These are phyloP conservation scores for Cryptosporidium sp. DNA, from an alignment of 169 alveolate species.

Conservation along the genomic window DNA sequence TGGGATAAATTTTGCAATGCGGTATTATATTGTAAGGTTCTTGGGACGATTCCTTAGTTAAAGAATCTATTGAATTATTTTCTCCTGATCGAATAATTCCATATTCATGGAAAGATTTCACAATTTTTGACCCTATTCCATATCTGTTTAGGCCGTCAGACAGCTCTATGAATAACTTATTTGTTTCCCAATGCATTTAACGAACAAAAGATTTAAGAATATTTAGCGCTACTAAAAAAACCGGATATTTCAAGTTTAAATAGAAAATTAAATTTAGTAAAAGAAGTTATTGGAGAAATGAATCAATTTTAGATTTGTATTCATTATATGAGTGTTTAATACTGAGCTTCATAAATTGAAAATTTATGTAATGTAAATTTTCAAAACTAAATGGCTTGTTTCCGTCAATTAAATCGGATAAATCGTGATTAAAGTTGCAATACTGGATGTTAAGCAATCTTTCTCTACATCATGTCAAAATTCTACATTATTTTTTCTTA, in stretches of 20 bases:
- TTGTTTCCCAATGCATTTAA: slow-evolving; percentile 47
- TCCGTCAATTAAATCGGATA: background rate
- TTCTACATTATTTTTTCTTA: background rate
- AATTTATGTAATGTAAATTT: background rate
- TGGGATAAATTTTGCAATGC: slow-evolving; percentile 44
- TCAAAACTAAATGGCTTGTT: slow-evolving; percentile 38
- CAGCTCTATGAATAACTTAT: slow-evolving; percentile 6
- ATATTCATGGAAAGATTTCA: background rate
- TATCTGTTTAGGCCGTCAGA: background rate
- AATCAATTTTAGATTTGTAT: background rate
- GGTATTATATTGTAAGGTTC: slow-evolving; percentile 15
- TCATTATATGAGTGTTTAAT: background rate
- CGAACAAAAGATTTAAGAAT: background rate
- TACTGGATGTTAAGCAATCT: background rate
- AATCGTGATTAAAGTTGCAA: background rate
- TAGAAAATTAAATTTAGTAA: background rate
- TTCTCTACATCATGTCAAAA: slow-evolving; percentile 22
- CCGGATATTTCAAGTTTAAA: background rate
- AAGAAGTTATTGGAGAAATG: background rate
- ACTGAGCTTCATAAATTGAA: slow-evolving; percentile 26
- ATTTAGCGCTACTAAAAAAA: slow-evolving; percentile 19
- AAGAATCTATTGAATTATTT: background rate
- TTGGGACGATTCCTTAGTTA: background rate
- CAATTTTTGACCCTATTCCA: background rate
- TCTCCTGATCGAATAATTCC: background rate